Evolutionary conservation across 371 early-diverging fungal genomes (phyloP).

Genomic region (Mortierella sp.): DNA sequence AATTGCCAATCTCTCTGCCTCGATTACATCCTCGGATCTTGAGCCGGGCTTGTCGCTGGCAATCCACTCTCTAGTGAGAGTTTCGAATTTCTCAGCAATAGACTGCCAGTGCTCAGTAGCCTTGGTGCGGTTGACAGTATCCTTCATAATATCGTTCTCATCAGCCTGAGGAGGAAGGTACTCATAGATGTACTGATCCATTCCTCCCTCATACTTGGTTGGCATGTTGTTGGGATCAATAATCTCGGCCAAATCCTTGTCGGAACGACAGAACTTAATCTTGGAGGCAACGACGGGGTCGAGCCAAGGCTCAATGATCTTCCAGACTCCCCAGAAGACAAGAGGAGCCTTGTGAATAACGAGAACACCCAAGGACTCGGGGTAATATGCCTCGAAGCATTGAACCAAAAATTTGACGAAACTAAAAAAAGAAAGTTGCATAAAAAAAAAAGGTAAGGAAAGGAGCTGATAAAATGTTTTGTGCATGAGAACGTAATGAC

Average conservation of each 20-base stretch:
- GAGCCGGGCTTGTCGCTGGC: background rate
- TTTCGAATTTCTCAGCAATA: slow-evolving; percentile 56
- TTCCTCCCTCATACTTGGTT: slow-evolving; percentile 49
- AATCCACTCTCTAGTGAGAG: slow-evolving; percentile 53
- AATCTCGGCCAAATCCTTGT: slow-evolving; percentile 69
- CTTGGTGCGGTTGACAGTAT: too few relatives aligned
- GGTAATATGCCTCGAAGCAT: slow-evolving; percentile 90
- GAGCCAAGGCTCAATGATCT: slow-evolving; percentile 81
- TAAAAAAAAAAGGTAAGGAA: background rate
- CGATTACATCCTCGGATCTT: slow-evolving; percentile 20
- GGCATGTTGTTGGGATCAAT: slow-evolving; percentile 63
- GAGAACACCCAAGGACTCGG: slow-evolving; percentile 84
- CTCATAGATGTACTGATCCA: slow-evolving; percentile 49
- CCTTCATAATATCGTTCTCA: slow-evolving; percentile 48
- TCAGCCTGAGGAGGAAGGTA: slow-evolving; percentile 46
- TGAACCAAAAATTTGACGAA: slow-evolving; percentile 85
- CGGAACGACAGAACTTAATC: slow-evolving; percentile 83
- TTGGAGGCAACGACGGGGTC: slow-evolving; percentile 94
- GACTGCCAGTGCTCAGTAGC: too few relatives aligned
- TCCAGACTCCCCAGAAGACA: slow-evolving; percentile 89
- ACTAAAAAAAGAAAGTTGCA: slow-evolving; percentile 33
- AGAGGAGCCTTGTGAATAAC: slow-evolving; percentile 89
- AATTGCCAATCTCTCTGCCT: slow-evolving; percentile 11
- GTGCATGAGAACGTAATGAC: background rate
- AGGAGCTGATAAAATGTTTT: background rate